These are phyloP conservation scores for Didymella pinodella DNA, from an alignment of 2,329 filamentous ascomycete genomes.

Conservation along the genomic window DNA sequence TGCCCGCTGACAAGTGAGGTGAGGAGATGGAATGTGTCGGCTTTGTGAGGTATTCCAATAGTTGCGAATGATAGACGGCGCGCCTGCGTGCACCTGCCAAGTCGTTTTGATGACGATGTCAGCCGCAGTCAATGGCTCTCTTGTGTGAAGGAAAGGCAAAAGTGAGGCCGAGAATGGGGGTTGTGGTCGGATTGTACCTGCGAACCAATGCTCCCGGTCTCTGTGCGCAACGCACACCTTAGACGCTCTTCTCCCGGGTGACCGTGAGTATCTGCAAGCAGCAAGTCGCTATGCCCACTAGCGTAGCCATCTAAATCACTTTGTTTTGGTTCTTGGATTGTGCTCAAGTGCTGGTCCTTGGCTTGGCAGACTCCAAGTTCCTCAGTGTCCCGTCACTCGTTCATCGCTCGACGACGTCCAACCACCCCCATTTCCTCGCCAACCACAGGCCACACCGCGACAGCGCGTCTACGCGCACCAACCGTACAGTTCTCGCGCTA, in stretches of 20 bases:
- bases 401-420: constrained; percentile 35
- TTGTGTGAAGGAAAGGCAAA: constrained; percentile 24
- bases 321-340: constrained; percentile 34
- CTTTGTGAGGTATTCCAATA: not conserved
- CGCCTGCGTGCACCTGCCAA: not conserved
- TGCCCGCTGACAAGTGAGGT: not conserved
- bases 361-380: constrained; percentile 31
- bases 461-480: constrained; percentile 39
- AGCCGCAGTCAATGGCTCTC: constrained; percentile 6
- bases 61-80: not conserved
- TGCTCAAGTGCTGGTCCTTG: constrained; percentile 26
- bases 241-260: not conserved
- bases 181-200: not conserved
- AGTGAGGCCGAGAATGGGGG: constrained; percentile 5
- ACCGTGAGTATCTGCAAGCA: constrained; percentile 6
- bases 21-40: not conserved
- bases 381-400: constrained; percentile 15
- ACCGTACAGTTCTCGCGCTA: constrained; percentile 26
- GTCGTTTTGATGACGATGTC: constrained; percentile 6
- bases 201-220: not conserved
- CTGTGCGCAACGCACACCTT: not conserved
- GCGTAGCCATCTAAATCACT: constrained; percentile 18
- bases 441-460: constrained; percentile 24
- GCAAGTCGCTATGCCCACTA: constrained; percentile 10
- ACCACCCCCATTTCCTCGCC: constrained; percentile 42